phyloP scores from a whole-genome alignment of 2,329 filamentous ascomycete genomes.

The Juglanconis sp. region DNA sequence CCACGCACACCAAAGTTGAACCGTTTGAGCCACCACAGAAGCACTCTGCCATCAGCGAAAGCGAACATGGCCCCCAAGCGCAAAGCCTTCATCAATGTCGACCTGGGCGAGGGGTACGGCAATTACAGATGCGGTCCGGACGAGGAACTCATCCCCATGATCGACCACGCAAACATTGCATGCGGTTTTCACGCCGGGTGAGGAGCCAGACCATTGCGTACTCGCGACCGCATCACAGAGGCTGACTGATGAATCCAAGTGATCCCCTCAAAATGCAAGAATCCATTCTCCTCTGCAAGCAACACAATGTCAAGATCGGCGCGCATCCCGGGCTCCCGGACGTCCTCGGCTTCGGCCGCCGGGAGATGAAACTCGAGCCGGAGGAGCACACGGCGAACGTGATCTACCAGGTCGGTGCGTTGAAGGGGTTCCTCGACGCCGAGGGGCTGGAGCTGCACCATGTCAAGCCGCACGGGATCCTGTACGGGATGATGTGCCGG shows the following conservation, averaged over 20 bases:
- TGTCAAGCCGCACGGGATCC: constrained; percentile 54
- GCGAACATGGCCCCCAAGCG: constrained; percentile 1
- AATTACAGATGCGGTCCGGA: constrained; percentile 51
- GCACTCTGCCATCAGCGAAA: too few relatives aligned
- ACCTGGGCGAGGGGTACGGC: constrained; percentile 45
- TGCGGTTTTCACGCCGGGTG: constrained; percentile 61
- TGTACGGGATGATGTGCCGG: constrained; percentile 28
- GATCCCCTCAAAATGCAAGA: constrained; percentile 64
- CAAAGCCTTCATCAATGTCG: constrained; percentile 37
- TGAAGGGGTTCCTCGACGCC: constrained; percentile 56
- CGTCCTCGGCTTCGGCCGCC: constrained; percentile 61
- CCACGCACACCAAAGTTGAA: background rate
- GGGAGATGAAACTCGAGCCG: constrained; percentile 56
- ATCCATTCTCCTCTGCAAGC: constrained; percentile 56
- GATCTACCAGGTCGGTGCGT: constrained; percentile 61
- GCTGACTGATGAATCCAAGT: constrained; percentile 44
- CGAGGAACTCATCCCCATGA: constrained; percentile 55
- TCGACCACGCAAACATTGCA: constrained; percentile 59
- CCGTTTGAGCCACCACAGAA: background rate
- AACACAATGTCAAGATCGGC: constrained; percentile 53
- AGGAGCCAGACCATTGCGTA: constrained; percentile 32
- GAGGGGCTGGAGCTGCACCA: constrained; percentile 56
- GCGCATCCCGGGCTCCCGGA: constrained; percentile 66
- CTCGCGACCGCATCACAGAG: background rate
- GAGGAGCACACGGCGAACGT: constrained; percentile 56